Evolutionary conservation across 352 stramenopile species (phyloP).

Genomic region (Phytophthora sp.): DNA sequence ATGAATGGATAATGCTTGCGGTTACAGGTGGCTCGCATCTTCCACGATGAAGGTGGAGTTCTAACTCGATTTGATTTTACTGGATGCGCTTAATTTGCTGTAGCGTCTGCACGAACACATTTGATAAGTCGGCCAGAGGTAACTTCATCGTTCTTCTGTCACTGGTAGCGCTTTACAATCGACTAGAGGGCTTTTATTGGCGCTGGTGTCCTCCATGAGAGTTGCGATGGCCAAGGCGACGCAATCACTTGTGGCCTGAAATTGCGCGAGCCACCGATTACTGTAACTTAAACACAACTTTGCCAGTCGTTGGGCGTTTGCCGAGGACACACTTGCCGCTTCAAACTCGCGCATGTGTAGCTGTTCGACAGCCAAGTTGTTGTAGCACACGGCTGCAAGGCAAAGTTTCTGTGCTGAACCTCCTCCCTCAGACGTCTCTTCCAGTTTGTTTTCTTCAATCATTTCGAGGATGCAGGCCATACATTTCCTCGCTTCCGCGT

Average conservation of each 20-base stretch:
- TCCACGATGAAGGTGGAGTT: conserved; percentile 41
- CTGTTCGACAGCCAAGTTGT: conserved; percentile 93
- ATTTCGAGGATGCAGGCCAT: conserved; percentile 88
- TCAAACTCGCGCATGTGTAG: conserved; percentile 86
- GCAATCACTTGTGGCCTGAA: conserved; percentile 89
- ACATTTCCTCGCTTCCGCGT: conserved; percentile 78
- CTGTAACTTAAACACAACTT: conserved; percentile 92
- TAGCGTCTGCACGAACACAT: no score
- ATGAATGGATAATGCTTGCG: neutral
- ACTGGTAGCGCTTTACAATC: conserved; percentile 7
- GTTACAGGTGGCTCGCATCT: conserved; percentile 38
- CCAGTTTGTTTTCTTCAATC: conserved; percentile 90
- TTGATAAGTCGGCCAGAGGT: no score
- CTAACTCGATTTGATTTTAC: conserved; percentile 13
- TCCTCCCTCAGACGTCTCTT: conserved; percentile 45
- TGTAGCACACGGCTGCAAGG: conserved; percentile 90
- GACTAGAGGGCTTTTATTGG: conserved; percentile 17
- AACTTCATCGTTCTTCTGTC: conserved; percentile 13
- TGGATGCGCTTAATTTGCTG: neutral
- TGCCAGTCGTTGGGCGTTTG: conserved; percentile 89
- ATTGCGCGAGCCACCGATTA: conserved; percentile 89
- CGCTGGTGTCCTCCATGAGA: conserved; percentile 67
- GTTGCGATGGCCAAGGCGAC: conserved; percentile 69
- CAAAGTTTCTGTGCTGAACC: conserved; percentile 91
- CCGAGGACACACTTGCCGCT: conserved; percentile 69